Evolutionary conservation across 1,284 basidiomycete species (phyloP), one percentile per base, ranked within the genome.

Genomic region (Ustilago curta): DNA sequence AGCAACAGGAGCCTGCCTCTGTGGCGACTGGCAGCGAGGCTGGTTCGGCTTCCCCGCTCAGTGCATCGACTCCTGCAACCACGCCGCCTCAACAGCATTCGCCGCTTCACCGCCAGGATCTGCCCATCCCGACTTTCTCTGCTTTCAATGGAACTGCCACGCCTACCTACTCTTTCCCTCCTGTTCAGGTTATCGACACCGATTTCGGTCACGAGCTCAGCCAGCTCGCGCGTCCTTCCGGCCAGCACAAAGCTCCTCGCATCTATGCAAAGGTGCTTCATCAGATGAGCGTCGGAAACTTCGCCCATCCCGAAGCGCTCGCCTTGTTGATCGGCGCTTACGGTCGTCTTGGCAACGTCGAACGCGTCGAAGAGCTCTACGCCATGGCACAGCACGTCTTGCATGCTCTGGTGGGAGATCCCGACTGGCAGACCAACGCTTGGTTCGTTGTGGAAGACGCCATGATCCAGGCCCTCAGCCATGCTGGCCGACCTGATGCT

Each of bases 311-410:
- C 9, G 61, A 77, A 49, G 76, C 76, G 31, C 47, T 83, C 27
- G 75, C 68, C 3, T 58, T 60, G 25, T 59, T 84, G 23, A 78
- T 84, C 25, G 72, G 69, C 45, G 69, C 73, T 12, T 77, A 76
- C 40, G 83, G 79, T 35, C 76, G 85, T 85, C 18, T 87, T 91
- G 6, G 85, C 93, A 16, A 85, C 87, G 4, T 83, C 81, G 23
- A 79, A 88, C 58, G 87, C 87, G 78, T 77, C 83, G 58, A 87
- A 88, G 78, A 89, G 89, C 79, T 85, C 85, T 7, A 86, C 83
- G 84, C 89, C 88, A 84, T 88, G 87, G 39, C 85, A 54, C 63
- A 63, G 75, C 69, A 77, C 25, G 69, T 81, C 18, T 52, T 78
- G 27, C 69, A 73, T 40, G 74, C 70, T 14, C 59, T 76, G 25